phyloP scores from a whole-genome alignment of 495 filamentous ascomycete species.

The Eremomyces bilateralis region DNA sequence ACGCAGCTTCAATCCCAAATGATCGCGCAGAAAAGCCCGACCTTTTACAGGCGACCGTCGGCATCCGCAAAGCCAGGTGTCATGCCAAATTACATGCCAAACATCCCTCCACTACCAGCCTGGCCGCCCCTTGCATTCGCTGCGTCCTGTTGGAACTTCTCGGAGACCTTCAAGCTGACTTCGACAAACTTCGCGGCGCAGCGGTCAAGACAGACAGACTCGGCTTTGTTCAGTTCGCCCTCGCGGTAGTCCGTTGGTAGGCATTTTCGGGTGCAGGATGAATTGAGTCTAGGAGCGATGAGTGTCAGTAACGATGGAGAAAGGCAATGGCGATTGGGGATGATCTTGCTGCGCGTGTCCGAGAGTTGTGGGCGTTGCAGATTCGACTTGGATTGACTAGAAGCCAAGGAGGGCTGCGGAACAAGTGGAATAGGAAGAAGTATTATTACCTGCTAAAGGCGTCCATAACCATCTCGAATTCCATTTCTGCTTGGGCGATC shows the following conservation, averaged over 20 bases:
- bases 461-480: constrained; percentile 83
- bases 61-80: background rate
- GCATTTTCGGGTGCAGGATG: constrained; percentile 83
- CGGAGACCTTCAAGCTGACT: constrained; percentile 75
- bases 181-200: constrained; percentile 97
- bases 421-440: background rate
- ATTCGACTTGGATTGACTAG: too few species aligned
- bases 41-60: too few species aligned
- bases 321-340: background rate
- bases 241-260: constrained; percentile 81
- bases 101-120: constrained; percentile 22
- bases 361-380: too few species aligned
- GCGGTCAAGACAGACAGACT: constrained; percentile 90
- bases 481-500: constrained; percentile 80
- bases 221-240: constrained; percentile 91
- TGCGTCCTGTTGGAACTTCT: constrained; percentile 55
- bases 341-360: too few species aligned
- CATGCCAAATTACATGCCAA: constrained; percentile 28
- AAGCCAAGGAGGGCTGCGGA: too few species aligned
- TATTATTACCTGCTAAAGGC: constrained; percentile 74
- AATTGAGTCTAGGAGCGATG: constrained; percentile 37
- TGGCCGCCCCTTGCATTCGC: constrained; percentile 25
- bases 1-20: too few species aligned
- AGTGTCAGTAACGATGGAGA: background rate
- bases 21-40: too few species aligned